These are phyloP conservation scores for Fusarium nanum DNA, from an alignment of 2,329 filamentous ascomycete species.

Conservation along the genomic window DNA sequence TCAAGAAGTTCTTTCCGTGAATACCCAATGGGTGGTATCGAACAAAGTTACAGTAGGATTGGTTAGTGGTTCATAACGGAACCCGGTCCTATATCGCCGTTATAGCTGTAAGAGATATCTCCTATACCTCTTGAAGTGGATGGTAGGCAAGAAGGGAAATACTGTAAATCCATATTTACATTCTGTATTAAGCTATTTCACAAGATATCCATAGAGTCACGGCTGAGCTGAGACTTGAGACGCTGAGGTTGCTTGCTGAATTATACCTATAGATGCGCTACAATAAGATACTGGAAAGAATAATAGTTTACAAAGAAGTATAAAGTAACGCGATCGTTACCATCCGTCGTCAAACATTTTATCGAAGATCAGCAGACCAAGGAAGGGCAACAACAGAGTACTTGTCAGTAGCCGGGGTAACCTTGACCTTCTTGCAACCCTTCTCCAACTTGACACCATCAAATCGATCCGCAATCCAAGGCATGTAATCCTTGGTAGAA, in stretches of 20 bases:
- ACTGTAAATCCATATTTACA: too few relatives aligned
- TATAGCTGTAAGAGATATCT: too few relatives aligned
- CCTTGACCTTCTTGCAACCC: conserved; percentile 1
- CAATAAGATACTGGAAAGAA: not conserved
- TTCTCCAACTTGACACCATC: conserved; percentile 3
- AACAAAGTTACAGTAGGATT: too few relatives aligned
- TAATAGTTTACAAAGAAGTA: not conserved
- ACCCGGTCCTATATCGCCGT: too few relatives aligned
- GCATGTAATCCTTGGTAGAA: not conserved
- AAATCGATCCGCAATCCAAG: conserved; percentile 10
- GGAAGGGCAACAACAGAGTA: not conserved
- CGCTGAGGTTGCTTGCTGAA: not conserved
- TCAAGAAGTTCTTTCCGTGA: too few relatives aligned
- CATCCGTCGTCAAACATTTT: not conserved
- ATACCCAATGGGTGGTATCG: too few relatives aligned
- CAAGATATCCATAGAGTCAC: too few relatives aligned
- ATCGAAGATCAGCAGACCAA: not conserved
- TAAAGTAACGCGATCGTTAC: not conserved
- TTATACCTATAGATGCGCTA: not conserved
- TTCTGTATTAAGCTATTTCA: too few relatives aligned
- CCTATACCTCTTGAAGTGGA: too few relatives aligned
- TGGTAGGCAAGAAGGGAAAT: too few relatives aligned
- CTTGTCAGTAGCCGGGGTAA: not conserved
- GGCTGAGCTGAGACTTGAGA: too few relatives aligned
- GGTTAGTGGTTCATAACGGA: too few relatives aligned